Evolutionary conservation across 2,329 filamentous ascomycete species (phyloP).

Genomic region (Aspergillus caelatus): DNA sequence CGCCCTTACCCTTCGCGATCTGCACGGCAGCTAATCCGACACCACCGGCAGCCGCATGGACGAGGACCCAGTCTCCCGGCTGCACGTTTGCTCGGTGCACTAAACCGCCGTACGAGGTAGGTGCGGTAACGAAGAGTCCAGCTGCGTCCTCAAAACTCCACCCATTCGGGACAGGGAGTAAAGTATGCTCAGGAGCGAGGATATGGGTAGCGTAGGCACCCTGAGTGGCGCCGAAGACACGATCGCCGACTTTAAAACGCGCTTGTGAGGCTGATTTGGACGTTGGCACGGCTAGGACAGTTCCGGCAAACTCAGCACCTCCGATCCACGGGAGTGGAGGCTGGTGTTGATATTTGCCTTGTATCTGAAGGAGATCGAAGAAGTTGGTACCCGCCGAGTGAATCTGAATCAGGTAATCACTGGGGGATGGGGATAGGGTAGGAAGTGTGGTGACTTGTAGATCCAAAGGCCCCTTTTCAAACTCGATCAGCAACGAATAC

Average conservation of each 20-base stretch:
- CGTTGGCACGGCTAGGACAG: constrained; percentile 68
- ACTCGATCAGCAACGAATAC: background rate
- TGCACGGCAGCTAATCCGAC: constrained; percentile 91
- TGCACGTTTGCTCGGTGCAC: constrained; percentile 77
- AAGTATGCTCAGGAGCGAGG: constrained; percentile 63
- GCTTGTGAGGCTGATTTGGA: constrained; percentile 45
- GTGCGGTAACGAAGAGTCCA: constrained; percentile 87
- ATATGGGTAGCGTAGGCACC: constrained; percentile 83
- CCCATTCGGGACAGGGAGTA: constrained; percentile 74
- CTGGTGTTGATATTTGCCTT: constrained; percentile 93
- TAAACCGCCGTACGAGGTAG: constrained; percentile 83
- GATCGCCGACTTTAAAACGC: constrained; percentile 75
- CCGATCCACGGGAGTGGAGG: constrained; percentile 86
- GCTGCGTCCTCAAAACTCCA: constrained; percentile 87
- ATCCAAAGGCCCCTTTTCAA: constrained; percentile 69
- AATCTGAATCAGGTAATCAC: constrained; percentile 85
- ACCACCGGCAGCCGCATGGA: constrained; percentile 90
- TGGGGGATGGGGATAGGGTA: constrained; percentile 68
- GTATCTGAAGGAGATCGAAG: constrained; percentile 94
- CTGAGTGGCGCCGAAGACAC: constrained; percentile 84
- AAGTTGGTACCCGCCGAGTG: constrained; percentile 91
- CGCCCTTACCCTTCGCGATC: constrained; percentile 88
- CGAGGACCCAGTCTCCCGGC: constrained; percentile 80
- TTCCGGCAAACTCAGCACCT: constrained; percentile 84
- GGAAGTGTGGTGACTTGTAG: constrained; percentile 75